Evolutionary conservation across 768 basidiomycete species (phyloP), one percentile per base, ranked within the genome.

Genomic region (Hygrocybe coccinea): DNA sequence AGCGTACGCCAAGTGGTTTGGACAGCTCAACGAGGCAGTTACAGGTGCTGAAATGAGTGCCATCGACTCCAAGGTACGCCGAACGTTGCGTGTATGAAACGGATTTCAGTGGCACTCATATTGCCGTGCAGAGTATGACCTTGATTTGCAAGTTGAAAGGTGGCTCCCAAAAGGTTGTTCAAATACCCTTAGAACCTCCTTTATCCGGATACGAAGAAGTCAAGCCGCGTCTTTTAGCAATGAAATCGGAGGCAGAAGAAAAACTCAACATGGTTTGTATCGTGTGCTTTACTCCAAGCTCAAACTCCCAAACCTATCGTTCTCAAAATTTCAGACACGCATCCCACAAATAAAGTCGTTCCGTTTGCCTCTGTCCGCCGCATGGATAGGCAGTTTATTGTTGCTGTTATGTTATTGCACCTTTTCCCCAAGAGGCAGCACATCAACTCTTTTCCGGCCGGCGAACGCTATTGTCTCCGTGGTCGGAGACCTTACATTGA

Each of bases 231-330:
- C 67, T 92, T 19, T 69, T 91, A 19, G 76, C 81, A 54, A 92
- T 91, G 90, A 91, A 89, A 64, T 83, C 83, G 0, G 76, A 87
- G 22, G 87, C 90, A 0, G 87, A 91, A 63, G 88, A 89, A 64
- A 78, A 82, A 1, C 77, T 92, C 14, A 89, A 90, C 22, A 89
- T 88, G 86, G 89, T 86, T 54, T 21, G 82, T 68, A 38, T 55
- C 19, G 5, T 14, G 8, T 22, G 21, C 22, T 19, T 5, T 14
- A 10, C 8, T 14, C 22, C 15, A 33, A 14, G 22, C 9, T 21
- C 17, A 37, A 8, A 3, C 36, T 22, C 34, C n/a, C n/a, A n/a
- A n/a, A 29, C 29, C 8, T 29, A 8, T 29, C 4, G 15, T 25
- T 21, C 3, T 24, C 10, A 17, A 11, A 3, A 12, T 14, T 22